Evolutionary conservation across 176 grass and related monocot genomes (phyloP).

Genomic region (Phoenix roebelenii): DNA sequence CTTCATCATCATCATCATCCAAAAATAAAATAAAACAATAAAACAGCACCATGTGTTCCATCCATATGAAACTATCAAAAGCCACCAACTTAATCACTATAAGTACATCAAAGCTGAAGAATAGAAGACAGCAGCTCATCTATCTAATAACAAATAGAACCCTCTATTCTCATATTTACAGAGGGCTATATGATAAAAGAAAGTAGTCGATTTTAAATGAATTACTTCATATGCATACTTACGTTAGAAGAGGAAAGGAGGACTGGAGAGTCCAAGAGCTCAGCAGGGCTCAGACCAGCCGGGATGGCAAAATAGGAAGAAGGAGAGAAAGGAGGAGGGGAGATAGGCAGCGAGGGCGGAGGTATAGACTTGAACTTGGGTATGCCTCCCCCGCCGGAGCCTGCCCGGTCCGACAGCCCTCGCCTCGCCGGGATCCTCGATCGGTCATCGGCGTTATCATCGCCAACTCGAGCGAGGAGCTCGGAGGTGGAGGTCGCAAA

Average conservation of each 20-base stretch:
- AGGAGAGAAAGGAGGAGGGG: slow-evolving; percentile 43
- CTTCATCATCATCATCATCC: too few species aligned
- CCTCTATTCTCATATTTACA: too few species aligned
- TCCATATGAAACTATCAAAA: too few species aligned
- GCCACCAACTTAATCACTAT: too few species aligned
- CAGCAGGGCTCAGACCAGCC: slow-evolving; percentile 38
- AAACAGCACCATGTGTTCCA: too few species aligned
- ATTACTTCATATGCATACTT: background rate
- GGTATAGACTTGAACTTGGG: slow-evolving; percentile 39
- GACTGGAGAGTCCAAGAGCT: slow-evolving; percentile 64
- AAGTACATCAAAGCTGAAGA: too few species aligned
- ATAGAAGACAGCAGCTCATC: too few species aligned
- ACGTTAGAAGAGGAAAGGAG: slow-evolving; percentile 41
- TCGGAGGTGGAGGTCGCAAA: slow-evolving; percentile 20
- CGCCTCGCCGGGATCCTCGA: background rate
- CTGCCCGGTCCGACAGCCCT: background rate
- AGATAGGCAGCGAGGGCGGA: slow-evolving; percentile 43
- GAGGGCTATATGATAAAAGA: too few species aligned
- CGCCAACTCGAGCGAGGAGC: slow-evolving; percentile 2
- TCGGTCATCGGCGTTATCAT: background rate
- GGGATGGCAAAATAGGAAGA: slow-evolving; percentile 46
- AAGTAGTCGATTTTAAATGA: background rate
- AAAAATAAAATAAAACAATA: too few species aligned
- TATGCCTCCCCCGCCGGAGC: background rate
- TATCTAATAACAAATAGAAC: too few species aligned